Evolutionary conservation across 2,329 filamentous ascomycete species (phyloP).

Genomic region (Talaromyces albobiverticillius): DNA sequence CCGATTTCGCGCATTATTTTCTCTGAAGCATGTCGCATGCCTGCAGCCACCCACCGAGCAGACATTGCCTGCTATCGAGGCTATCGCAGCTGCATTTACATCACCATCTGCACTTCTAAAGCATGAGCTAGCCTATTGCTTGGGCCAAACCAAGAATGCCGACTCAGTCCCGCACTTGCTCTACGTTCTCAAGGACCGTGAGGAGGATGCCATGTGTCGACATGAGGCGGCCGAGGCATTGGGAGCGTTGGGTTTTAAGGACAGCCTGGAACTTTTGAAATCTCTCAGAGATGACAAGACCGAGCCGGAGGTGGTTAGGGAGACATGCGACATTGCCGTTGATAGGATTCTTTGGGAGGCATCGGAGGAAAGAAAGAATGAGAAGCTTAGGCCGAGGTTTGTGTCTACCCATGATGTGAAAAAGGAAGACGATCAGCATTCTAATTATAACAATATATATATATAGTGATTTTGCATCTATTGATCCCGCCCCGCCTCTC

Average conservation of each 20-base stretch:
- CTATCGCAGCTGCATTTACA: conserved; percentile 81
- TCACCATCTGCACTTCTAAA: conserved; percentile 89
- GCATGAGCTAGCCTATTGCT: conserved; percentile 95
- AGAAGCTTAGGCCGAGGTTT: conserved; percentile 80
- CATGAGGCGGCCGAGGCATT: conserved; percentile 96
- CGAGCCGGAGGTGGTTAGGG: conserved; percentile 77
- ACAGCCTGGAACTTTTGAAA: conserved; percentile 71
- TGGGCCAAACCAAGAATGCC: conserved; percentile 81
- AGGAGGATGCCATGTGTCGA: conserved; percentile 92
- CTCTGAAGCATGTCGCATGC: conserved; percentile 87
- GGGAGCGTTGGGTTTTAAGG: conserved; percentile 74
- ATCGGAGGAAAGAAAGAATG: conserved; percentile 65
- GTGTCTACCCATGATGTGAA: conserved; percentile 18
- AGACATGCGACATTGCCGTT: conserved; percentile 96
- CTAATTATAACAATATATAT: conserved; percentile 24
- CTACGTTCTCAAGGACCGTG: conserved; percentile 68
- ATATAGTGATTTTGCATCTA: conserved; percentile 83
- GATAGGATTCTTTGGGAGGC: conserved; percentile 93
- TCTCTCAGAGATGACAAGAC: conserved; percentile 69
- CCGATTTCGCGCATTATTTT: conserved; percentile 95
- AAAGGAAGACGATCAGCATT: conserved; percentile 5
- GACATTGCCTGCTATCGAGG: conserved; percentile 64
- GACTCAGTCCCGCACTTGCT: conserved; percentile 71
- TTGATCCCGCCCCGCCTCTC: conserved; percentile 90
- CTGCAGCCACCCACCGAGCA: conserved; percentile 57